A percentile compares a stretch with the other conserved stretches of the same genome.
Evolutionary conservation across 139 green algal species (phyloP).

Genomic region (Picochlorum sp.): DNA sequence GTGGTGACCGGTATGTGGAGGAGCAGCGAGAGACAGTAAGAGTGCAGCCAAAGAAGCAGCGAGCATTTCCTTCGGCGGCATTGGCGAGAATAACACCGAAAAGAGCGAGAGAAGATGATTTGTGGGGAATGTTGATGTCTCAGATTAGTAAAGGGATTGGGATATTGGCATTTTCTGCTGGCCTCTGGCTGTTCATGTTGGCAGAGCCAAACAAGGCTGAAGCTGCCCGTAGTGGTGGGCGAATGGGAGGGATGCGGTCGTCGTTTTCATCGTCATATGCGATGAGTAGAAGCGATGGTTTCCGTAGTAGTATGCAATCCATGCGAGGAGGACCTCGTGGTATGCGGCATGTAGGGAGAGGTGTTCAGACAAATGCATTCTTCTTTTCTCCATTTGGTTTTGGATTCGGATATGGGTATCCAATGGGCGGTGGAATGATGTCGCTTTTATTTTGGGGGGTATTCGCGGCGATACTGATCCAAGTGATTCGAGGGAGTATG

Average conservation of each 20-base stretch:
- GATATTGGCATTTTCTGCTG: slow-evolving; percentile 1
- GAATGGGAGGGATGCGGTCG: slow-evolving; percentile 27
- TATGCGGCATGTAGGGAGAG: background rate
- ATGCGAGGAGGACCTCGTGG: background rate
- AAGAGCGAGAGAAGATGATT: background rate
- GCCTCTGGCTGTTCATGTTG: background rate
- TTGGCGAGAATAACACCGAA: background rate
- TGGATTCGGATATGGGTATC: slow-evolving; percentile 28
- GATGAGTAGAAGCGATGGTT: background rate
- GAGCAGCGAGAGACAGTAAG: too few relatives aligned
- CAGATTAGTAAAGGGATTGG: slow-evolving; percentile 3
- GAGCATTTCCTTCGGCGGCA: too few relatives aligned
- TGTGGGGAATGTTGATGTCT: background rate
- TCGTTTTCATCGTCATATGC: slow-evolving; percentile 26
- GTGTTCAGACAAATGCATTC: slow-evolving; percentile 11
- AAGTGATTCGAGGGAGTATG: slow-evolving; percentile 3
- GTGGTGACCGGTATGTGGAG: too few relatives aligned
- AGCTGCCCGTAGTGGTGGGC: slow-evolving; percentile 35
- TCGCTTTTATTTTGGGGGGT: slow-evolving; percentile 34
- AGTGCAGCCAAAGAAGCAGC: too few relatives aligned
- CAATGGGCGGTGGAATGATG: slow-evolving; percentile 24
- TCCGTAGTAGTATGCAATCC: background rate
- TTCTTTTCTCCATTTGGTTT: slow-evolving; percentile 14
- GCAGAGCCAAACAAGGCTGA: slow-evolving; percentile 7
- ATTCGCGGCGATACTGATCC: slow-evolving; percentile 17